Percentiles rank a stretch among this genome's conserved stretches.
phyloP scores from a whole-genome alignment of 345 rosid species.

The Trapa bicornis region DNA sequence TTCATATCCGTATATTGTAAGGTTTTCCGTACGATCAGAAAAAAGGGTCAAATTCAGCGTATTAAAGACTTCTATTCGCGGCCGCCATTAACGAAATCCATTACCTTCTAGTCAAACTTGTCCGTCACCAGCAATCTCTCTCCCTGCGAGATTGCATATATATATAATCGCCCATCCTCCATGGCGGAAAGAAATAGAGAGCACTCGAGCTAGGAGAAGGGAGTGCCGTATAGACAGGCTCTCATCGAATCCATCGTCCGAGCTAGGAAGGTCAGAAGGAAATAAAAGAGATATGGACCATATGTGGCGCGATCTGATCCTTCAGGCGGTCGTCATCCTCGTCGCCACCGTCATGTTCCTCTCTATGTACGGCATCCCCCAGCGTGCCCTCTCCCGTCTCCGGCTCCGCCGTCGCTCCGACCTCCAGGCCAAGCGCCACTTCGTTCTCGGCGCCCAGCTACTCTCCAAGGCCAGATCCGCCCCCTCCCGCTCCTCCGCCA shows the following conservation, averaged over 20 bases:
- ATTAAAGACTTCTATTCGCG: too few species aligned
- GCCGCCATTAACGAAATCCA: too few species aligned
- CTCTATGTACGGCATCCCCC: conserved; percentile 44
- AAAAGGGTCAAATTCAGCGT: too few species aligned
- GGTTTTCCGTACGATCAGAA: too few species aligned
- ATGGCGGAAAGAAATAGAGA: neutral
- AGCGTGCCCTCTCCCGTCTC: too few species aligned
- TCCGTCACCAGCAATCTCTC: too few species aligned
- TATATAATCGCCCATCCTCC: too few species aligned
- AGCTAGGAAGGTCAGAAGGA: neutral
- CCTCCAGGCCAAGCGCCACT: conserved; percentile 41
- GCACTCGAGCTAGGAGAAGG: neutral
- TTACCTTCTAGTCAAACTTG: too few species aligned
- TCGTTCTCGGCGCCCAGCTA: conserved; percentile 59
- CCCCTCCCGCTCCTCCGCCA: conserved; percentile 27
- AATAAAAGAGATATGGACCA: neutral
- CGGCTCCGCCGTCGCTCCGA: too few species aligned
- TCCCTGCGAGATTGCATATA: too few species aligned
- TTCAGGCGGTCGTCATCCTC: conserved; percentile 40
- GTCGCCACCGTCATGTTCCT: conserved; percentile 11
- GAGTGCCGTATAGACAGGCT: neutral
- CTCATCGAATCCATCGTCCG: neutral
- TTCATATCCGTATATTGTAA: too few species aligned
- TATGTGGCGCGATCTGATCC: conserved; percentile 38
- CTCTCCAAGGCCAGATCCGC: conserved; percentile 42